Evolutionary conservation across 768 basidiomycete genomes (phyloP), one percentile per base, ranked within the genome.

Genomic region (Mycena olivaceomarginata): DNA sequence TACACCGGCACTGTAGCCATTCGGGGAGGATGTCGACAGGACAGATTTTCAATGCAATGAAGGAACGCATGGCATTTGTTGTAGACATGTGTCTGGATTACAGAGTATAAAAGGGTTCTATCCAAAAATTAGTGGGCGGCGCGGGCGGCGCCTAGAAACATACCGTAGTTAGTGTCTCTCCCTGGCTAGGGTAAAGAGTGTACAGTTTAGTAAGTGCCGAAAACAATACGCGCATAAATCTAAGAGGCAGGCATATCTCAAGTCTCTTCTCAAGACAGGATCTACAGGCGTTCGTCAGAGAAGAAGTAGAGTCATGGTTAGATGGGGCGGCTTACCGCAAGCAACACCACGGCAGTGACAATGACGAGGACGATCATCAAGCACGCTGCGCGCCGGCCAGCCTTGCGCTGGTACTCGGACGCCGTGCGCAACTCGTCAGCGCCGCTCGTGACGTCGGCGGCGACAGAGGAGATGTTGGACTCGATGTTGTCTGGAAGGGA

Each of bases 341-440:
- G 86, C 56, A 99, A 88, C 10, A 99, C 98, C 75, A 99, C 87
- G 20, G 92, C 92, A 15, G 94, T 90, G 2, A 99, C 98, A 69
- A 99, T 85, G 41, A 94, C 92, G 62, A 99, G 88, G 65, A 99
- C 91, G 15, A 99, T 83, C 91, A 97, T 92, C 74, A 99, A 88
- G 85, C 97, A 99, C 1, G 95, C 93, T 74, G 97, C 97, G 37
- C 98, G 89, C 37, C 94, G 91, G 22, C 98, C 98, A 3, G 98
- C 98, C 84, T 92, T 98, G 62, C 97, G 93, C 85, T 99, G 98
- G 84, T 98, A 98, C 22, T 97, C 96, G 71, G 95, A 93, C 3
- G 98, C 98, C 13, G 95, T 95, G 3, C 90, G 93, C 51, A 99
- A 90, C 85, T 99, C 98, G 77, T 95, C 93, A 2, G 95, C 92